phyloP scores from a whole-genome alignment of 371 early-diverging fungal genomes.

The Antonospora locustae region DNA sequence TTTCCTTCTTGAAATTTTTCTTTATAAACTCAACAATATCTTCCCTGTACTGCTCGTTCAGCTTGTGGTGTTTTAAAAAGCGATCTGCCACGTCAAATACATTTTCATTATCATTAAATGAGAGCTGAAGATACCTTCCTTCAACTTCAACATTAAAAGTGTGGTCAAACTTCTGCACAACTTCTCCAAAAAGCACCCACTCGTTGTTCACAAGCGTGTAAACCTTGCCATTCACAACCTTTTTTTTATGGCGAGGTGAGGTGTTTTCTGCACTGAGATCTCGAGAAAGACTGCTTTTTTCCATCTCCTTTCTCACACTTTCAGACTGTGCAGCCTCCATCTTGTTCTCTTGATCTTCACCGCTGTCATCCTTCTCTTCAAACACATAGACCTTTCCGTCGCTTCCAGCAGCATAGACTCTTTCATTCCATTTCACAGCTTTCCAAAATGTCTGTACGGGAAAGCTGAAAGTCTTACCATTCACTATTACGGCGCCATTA shows the following conservation, averaged over 20 bases:
- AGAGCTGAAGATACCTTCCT: constrained; percentile 30
- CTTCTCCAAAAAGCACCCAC: constrained; percentile 49
- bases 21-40: constrained; percentile 52
- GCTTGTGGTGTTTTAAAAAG: constrained; percentile 38
- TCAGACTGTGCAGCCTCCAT: constrained; percentile 1
- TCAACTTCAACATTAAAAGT: constrained; percentile 49
- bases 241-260: constrained; percentile 20
- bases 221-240: constrained; percentile 35
- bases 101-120: constrained; percentile 52
- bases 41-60: constrained; percentile 29
- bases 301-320: background rate
- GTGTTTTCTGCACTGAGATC: constrained; percentile 6
- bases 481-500: constrained; percentile 40
- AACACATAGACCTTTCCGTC: constrained; percentile 49
- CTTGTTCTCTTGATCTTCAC: background rate
- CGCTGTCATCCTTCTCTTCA: background rate
- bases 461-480: constrained; percentile 23
- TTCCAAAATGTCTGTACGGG: constrained; percentile 45
- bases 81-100: constrained; percentile 40
- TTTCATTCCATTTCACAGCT: constrained; percentile 3
- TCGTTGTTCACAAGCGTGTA: constrained; percentile 27
- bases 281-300: background rate
- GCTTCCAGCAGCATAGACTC: constrained; percentile 29
- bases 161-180: constrained; percentile 31
- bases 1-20: constrained; percentile 39